Percentiles rank a stretch among this genome's conserved stretches.
phyloP scores from a whole-genome alignment of 2,329 filamentous ascomycete species.

The Byssochlamys sp. region DNA sequence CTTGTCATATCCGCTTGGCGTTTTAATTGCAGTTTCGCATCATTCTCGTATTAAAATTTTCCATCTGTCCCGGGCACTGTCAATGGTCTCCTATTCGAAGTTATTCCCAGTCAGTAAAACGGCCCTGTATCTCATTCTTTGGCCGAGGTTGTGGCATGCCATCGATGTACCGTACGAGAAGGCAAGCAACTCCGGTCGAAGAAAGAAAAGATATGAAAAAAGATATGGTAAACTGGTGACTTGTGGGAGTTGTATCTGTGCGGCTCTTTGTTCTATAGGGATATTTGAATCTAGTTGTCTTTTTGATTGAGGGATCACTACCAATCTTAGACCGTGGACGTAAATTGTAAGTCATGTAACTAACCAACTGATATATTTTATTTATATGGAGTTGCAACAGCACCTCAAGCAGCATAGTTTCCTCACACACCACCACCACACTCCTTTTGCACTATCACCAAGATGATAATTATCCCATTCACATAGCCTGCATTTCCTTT shows the following conservation, averaged over 20 bases:
- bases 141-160: neutral
- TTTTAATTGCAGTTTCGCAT: slow-evolving; percentile 1
- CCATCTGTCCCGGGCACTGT: neutral
- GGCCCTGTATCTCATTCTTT: neutral
- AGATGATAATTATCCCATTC: too few relatives aligned
- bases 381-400: neutral
- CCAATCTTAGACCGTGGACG: too few relatives aligned
- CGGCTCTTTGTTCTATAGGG: neutral
- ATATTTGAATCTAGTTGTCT: neutral
- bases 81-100: neutral
- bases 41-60: neutral
- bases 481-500: neutral
- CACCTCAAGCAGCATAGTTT: neutral
- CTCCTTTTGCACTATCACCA: neutral
- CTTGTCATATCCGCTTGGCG: slow-evolving; percentile 2
- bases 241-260: neutral
- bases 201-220: neutral
- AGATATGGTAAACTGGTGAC: neutral
- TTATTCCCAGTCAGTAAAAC: neutral
- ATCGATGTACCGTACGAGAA: neutral
- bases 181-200: neutral
- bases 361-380: neutral
- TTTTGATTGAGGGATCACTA: neutral
- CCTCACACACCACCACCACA: neutral
- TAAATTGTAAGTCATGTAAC: too few relatives aligned